Conservation (phyloP, 805 yeast species). For the Cyberlindnera amylophila region DNA sequence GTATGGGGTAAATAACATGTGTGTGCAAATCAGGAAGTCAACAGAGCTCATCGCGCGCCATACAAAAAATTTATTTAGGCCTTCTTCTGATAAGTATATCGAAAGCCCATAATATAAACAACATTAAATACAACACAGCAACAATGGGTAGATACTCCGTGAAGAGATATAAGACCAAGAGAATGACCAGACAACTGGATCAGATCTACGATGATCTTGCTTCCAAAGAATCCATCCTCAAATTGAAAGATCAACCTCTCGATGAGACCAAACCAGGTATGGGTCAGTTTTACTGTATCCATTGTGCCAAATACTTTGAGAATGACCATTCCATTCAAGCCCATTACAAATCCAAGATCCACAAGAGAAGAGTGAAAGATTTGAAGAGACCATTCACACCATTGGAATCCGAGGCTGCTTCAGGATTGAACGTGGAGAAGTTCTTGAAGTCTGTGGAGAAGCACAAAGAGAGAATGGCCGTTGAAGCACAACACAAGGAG, state of each 20-base stretch:
- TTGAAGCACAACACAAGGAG: conserved; percentile 43
- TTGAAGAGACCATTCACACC: conserved; percentile 81
- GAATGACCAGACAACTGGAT: conserved; percentile 83
- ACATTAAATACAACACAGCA: conserved; percentile 6
- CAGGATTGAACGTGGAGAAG: conserved; percentile 69
- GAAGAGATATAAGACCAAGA: conserved; percentile 82
- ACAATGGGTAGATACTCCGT: conserved; percentile 85
- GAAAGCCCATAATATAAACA: conserved; percentile 1
- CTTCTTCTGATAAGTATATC: neutral
- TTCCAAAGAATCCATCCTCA: conserved; percentile 55
- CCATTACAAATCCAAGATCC: conserved; percentile 74
- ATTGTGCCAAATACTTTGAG: conserved; percentile 90
- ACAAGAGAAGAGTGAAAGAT: conserved; percentile 80
- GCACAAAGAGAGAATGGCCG: conserved; percentile 49
- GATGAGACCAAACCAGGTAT: conserved; percentile 92
- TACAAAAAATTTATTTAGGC: conserved; percentile 7
- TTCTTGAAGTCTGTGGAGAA: conserved; percentile 62
- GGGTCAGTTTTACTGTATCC: conserved; percentile 92
- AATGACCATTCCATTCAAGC: conserved; percentile 65
- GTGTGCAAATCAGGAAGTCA: conserved; percentile 4
- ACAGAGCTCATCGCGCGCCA: conserved; percentile 4
- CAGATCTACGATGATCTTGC: conserved; percentile 74
- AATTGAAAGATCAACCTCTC: conserved; percentile 72
- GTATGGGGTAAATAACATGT: no score
- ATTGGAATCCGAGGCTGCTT: conserved; percentile 87